Evolutionary conservation across 495 filamentous ascomycete species (phyloP), one percentile per base, ranked within the genome.

Genomic region (Penicillium arizonense): DNA sequence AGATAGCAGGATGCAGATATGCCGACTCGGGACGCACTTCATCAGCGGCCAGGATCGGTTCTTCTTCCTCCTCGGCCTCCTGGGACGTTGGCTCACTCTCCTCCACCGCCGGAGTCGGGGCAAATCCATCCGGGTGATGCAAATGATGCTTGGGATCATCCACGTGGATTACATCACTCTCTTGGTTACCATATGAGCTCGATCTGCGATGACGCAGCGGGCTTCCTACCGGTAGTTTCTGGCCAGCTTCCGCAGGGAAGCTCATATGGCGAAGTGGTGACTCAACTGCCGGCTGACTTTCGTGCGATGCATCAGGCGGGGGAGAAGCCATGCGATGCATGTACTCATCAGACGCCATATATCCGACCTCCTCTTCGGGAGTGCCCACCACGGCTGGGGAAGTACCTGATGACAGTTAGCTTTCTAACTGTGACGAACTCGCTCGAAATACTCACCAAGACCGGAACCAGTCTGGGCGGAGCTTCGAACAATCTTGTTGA

Each of bases 31-130:
- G 96, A 43, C 87, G 84, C 14, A 96, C 80, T 70, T 97, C 92
- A 62, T 99, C 94, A 2, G 90, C 82, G 16, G 94, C 95, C 37
- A 99, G 74, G 53, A 99, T 97, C 0, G 93, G 90, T 49, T 89
- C 83, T 3, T 81, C 77, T 18, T 77, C 70, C 7, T 80, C 77
- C 10, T 51, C 46, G 10, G 51, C 51, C 1, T 23, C 38, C 14
- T 59, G 53, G 6, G n/a, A 14, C 1, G 49, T 52, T 12, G 52
- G 41, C 10, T 61, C 53, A 21, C 35, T 35, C 13, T 50, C 48
- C 42, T 64, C 52, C 7, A 49, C 2, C 2, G 45, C 53, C 24
- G 58, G 70, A 5, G 73, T 70, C 12, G 62, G 64, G 40, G 74
- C 77, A 60, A 84, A 82, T 34, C 82, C 79, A 67, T 83, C 76